These are phyloP conservation scores for Candida germanica DNA, from an alignment of 805 yeast genomes.

Conservation along the genomic window DNA sequence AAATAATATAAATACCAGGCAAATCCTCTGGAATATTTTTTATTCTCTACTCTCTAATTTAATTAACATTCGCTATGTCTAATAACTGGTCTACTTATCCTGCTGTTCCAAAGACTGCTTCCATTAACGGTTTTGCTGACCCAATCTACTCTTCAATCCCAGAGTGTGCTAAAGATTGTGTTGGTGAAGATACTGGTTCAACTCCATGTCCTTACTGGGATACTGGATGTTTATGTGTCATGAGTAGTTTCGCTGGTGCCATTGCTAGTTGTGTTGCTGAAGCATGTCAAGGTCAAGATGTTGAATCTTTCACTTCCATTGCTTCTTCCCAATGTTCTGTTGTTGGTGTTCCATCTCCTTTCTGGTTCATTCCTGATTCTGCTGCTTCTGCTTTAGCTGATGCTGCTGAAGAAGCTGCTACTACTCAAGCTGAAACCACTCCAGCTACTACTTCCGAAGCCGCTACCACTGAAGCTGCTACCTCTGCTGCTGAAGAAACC, in stretches of 20 bases:
- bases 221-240: conserved; percentile 45
- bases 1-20: conserved; percentile 1
- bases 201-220: conserved; percentile 48
- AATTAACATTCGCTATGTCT: conserved; percentile 13
- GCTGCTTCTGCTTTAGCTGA: conserved; percentile 13
- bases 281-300: conserved; percentile 34
- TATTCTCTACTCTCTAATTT: not conserved
- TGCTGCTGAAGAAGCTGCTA: conserved; percentile 21
- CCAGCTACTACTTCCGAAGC: conserved; percentile 6
- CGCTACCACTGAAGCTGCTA: conserved; percentile 8
- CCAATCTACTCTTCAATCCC: conserved; percentile 31
- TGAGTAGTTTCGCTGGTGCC: conserved; percentile 30
- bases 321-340: conserved; percentile 31
- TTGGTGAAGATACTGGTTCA: conserved; percentile 26
- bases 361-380: conserved; percentile 29
- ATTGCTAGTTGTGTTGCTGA: conserved; percentile 38
- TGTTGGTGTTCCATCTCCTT: conserved; percentile 17
- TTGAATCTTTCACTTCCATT: conserved; percentile 24
- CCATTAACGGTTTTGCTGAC: conserved; percentile 44
- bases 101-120: conserved; percentile 34
- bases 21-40: not conserved
- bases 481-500: conserved; percentile 4
- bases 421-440: conserved; percentile 1
- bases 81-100: conserved; percentile 28
- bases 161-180: conserved; percentile 36